phyloP scores from a whole-genome alignment of 495 filamentous ascomycete species.

The Stereocaulon alpinum region DNA sequence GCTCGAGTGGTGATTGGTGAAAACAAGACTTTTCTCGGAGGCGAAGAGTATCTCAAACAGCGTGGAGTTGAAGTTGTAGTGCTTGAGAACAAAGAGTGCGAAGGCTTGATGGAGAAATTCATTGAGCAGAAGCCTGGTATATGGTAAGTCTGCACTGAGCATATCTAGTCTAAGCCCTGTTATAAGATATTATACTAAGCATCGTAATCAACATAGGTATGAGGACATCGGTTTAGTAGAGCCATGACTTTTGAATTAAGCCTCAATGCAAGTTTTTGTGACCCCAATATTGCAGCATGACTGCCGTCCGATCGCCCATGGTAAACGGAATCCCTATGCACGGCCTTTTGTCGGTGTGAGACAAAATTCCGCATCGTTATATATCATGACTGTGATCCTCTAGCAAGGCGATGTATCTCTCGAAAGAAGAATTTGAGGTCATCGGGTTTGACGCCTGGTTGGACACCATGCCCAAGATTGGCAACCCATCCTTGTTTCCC shows the following conservation, averaged over 20 bases:
- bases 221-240: conserved; percentile 61
- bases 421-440: conserved; percentile 87
- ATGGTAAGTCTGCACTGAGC: conserved; percentile 45
- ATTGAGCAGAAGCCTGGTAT: conserved; percentile 65
- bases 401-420: conserved; percentile 61
- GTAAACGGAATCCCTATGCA: neutral
- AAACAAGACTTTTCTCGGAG: conserved; percentile 68
- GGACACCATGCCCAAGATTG: conserved; percentile 87
- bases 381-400: conserved; percentile 33
- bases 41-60: conserved; percentile 60
- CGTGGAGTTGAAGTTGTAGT: conserved; percentile 69
- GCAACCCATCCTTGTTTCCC: conserved; percentile 85
- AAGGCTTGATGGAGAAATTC: conserved; percentile 65
- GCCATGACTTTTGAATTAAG: neutral
- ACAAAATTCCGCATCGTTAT: conserved; percentile 83
- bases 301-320: neutral
- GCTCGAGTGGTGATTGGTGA: conserved; percentile 76
- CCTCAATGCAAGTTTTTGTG: neutral
- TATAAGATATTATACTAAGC: neutral
- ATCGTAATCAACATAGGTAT: conserved; percentile 41
- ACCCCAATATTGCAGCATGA: neutral
- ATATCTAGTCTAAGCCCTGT: neutral
- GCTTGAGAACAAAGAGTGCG: conserved; percentile 56
- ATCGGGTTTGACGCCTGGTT: conserved; percentile 85
- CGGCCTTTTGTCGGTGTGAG: conserved; percentile 79